Evolutionary conservation across 1,284 basidiomycete genomes (phyloP).

Genomic region (Calocybe gambosa): DNA sequence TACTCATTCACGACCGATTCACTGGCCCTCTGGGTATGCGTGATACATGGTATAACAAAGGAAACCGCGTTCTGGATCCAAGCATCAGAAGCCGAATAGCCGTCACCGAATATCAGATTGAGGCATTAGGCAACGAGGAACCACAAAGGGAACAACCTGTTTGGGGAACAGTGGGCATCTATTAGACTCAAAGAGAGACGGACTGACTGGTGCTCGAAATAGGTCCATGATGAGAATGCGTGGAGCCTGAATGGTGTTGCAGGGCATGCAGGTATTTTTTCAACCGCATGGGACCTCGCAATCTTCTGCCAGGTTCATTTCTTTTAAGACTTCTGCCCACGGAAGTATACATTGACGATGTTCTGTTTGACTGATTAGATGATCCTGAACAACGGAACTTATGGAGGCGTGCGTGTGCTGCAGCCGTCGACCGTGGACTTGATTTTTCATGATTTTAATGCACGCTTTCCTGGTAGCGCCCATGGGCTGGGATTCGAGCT

Average conservation of each 20-base stretch:
- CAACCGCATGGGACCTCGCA: slow-evolving; percentile 20
- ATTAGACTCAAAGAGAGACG: neutral
- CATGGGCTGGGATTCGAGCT: slow-evolving; percentile 23
- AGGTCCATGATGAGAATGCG: slow-evolving; percentile 25
- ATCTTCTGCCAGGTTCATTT: slow-evolving; percentile 23
- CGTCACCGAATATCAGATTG: slow-evolving; percentile 20
- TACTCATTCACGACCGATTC: slow-evolving; percentile 19
- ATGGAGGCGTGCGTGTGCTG: slow-evolving; percentile 18
- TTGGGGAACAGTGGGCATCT: slow-evolving; percentile 20
- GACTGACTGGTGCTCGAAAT: neutral
- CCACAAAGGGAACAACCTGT: slow-evolving; percentile 21
- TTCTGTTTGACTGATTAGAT: slow-evolving; percentile 13
- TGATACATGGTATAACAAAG: slow-evolving; percentile 21
- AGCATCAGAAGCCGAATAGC: slow-evolving; percentile 13
- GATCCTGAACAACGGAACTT: slow-evolving; percentile 24
- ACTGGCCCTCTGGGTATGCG: slow-evolving; percentile 22
- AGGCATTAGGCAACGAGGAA: slow-evolving; percentile 16
- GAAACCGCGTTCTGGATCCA: slow-evolving; percentile 13
- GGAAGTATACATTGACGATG: neutral
- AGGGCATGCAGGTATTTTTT: slow-evolving; percentile 23
- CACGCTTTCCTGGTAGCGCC: slow-evolving; percentile 20
- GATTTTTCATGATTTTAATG: slow-evolving; percentile 23
- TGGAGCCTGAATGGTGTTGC: slow-evolving; percentile 24
- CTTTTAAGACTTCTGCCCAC: neutral
- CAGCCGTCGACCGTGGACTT: slow-evolving; percentile 20